Evolutionary conservation across 2,329 filamentous ascomycete species (phyloP), one percentile per base, ranked within the genome.

Genomic region (Cercospora janseana): DNA sequence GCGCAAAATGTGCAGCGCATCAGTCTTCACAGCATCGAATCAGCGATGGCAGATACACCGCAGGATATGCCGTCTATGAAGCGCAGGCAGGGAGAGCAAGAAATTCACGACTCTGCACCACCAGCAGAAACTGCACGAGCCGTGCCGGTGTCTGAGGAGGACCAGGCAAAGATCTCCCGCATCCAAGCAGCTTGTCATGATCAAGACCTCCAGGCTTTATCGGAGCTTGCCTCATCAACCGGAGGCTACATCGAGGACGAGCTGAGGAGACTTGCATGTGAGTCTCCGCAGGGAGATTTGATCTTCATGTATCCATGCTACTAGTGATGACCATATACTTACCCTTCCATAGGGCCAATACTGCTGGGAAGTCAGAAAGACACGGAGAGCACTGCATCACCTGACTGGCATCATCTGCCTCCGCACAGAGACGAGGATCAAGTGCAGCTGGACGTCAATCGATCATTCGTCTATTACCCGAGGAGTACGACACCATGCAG

Each of bases 391-490:
- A 29, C 13, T 15, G 52, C 49, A 28, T 48, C 57, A 31, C 56
- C 67, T 8, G 57, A 66, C 49, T 88, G 86, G 85, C 72, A 73
- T 55, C 65, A 75, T n/a, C 73, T 95, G 31, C 80, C 85, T 23
- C 77, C 71, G n/a, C 93, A 98, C 70, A 75, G 74, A 26, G 93
- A 98, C 63, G 93, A 98, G 69, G 83, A 87, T 42, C 93, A 98
- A 71, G 90, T 98, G 29, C 80, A 85, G 64, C 79, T 97, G 40
- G 93, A 98, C 67, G 93, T 98, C 49, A 83, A 96, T 70, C 81
- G 93, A 49, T 91, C 93, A n/a, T 98, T 98, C 70, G 86, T 97
- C 54, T 94, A 96, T 73, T 98, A 98, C 68, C 93, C 93, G 9
- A 79, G 81, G 56, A 81, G 90, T 93, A 76, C 63, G 78, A 64